A percentile compares a stretch with the other conserved stretches of the same genome.
These are phyloP conservation scores for Myriosclerotinia curreyana DNA, from an alignment of 2,329 filamentous ascomycete species.

Conservation along the genomic window DNA sequence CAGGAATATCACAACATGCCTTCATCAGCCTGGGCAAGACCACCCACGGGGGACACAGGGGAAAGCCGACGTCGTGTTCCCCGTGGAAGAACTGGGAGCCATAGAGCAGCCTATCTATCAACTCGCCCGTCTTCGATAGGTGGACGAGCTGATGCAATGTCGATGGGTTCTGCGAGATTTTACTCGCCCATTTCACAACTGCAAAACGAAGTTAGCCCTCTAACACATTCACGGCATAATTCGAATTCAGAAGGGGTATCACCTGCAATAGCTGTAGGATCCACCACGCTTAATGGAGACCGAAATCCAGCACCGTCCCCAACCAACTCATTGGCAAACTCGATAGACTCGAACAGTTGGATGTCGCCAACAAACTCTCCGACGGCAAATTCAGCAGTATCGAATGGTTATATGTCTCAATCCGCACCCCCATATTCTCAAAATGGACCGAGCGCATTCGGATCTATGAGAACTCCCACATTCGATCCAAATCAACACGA, in stretches of 20 bases:
- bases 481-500: not conserved
- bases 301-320: not conserved
- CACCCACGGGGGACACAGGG: conserved; percentile 1
- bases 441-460: not conserved
- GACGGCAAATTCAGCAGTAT: not conserved
- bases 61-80: conserved; percentile 31
- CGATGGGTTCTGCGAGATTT: conserved; percentile 31
- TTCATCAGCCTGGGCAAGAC: conserved; percentile 1
- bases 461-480: not conserved
- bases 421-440: not conserved
- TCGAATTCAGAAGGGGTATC: conserved; percentile 12
- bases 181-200: conserved; percentile 10
- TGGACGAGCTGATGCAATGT: not conserved
- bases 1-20: conserved; percentile 5
- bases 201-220: conserved; percentile 9
- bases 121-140: conserved; percentile 26
- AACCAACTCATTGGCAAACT: not conserved
- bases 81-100: conserved; percentile 30
- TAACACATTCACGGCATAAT: not conserved
- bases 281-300: conserved; percentile 1
- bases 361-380: not conserved
- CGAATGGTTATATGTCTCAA: conserved; percentile 1
- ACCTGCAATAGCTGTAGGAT: conserved; percentile 15
- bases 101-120: conserved; percentile 25
- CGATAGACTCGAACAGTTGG: not conserved